Evolutionary conservation across 768 basidiomycete species (phyloP), one percentile per base, ranked within the genome.

Genomic region (Galerina marginata): DNA sequence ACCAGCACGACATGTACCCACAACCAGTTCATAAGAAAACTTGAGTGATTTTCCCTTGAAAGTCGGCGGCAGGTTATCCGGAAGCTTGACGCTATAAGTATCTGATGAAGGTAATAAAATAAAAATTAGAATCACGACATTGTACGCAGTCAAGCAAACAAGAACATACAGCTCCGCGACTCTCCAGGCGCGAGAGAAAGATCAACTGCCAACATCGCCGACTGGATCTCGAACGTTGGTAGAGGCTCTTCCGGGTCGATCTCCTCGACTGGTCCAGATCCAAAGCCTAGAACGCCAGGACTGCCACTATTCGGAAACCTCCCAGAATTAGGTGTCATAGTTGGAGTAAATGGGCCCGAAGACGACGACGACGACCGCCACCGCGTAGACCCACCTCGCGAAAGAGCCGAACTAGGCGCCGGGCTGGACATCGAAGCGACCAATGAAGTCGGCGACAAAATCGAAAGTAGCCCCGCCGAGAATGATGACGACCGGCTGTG

Each of bases 131-230:
- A n/a, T n/a, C n/a, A n/a, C 23, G 14, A 59, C 37, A 11, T 37
- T n/a, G 9, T 15, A 26, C n/a, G n/a, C n/a, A 25, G 44, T 11
- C 4, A 43, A 51, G 36, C 25, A 60, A 26, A 46, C 60, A 54
- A 60, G 43, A 7, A 85, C 90, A 65, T 70, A 96, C 95, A 97
- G 62, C 83, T 91, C 60, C 87, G 83, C 37, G 86, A 90, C 73
- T 96, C 90, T 4, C 95, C 95, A n/a, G 94, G 93, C 3, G 76
- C 81, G n/a, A 99, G 79, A 4, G 79, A 75, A 33, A 98, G 70
- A 73, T 99, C 97, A 0, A 99, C 93, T 0, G 91, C 95, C 9
- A 99, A 79, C 85, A 99, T 91, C 36, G 90, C 85, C 10, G 92
- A 91, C 58, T 90, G 90, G 0, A 91, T 87, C 62, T 95, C 90